Percentiles rank a stretch among this genome's conserved stretches.
Evolutionary conservation across 1,139 yeast genomes (phyloP).

Genomic region (Geotrichum carabidarum): DNA sequence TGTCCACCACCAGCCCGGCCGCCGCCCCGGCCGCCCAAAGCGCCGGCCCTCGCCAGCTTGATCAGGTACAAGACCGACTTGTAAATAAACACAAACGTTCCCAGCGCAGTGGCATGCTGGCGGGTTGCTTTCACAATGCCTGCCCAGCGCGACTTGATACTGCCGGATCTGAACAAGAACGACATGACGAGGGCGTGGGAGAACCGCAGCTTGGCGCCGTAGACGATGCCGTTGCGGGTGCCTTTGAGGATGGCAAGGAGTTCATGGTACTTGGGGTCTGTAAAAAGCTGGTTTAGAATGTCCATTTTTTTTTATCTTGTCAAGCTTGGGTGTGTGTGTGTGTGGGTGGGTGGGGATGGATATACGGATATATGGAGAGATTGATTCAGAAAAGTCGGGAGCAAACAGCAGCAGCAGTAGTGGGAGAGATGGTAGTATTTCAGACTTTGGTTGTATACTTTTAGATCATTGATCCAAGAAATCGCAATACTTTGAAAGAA

Average conservation of each 20-base stretch:
- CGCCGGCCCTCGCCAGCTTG: slow-evolving; percentile 17
- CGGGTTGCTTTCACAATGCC: slow-evolving; percentile 55
- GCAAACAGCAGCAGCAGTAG: too few relatives aligned
- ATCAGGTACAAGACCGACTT: slow-evolving; percentile 40
- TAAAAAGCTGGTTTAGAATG: slow-evolving; percentile 23
- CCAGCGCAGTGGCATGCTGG: slow-evolving; percentile 64
- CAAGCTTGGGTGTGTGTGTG: too few relatives aligned
- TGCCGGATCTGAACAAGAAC: slow-evolving; percentile 46
- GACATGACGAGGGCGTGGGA: slow-evolving; percentile 69
- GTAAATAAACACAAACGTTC: slow-evolving; percentile 61
- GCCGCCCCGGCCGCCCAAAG: neutral
- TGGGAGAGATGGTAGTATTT: too few relatives aligned
- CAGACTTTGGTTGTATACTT: too few relatives aligned
- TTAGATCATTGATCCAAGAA: too few relatives aligned
- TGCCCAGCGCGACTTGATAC: slow-evolving; percentile 44
- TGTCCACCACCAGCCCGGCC: slow-evolving; percentile 7
- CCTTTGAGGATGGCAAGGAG: slow-evolving; percentile 37
- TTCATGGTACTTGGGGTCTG: slow-evolving; percentile 37
- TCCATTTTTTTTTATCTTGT: neutral
- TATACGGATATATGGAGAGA: too few relatives aligned
- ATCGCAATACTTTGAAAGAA: too few relatives aligned
- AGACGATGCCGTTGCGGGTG: slow-evolving; percentile 46
- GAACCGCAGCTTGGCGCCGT: slow-evolving; percentile 70
- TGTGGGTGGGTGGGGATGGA: too few relatives aligned
- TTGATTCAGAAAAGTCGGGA: too few relatives aligned